A percentile compares a stretch with the other conserved stretches of the same genome.
Evolutionary conservation across 139 green algal species (phyloP).

Genomic region (Picochlorum sp.): DNA sequence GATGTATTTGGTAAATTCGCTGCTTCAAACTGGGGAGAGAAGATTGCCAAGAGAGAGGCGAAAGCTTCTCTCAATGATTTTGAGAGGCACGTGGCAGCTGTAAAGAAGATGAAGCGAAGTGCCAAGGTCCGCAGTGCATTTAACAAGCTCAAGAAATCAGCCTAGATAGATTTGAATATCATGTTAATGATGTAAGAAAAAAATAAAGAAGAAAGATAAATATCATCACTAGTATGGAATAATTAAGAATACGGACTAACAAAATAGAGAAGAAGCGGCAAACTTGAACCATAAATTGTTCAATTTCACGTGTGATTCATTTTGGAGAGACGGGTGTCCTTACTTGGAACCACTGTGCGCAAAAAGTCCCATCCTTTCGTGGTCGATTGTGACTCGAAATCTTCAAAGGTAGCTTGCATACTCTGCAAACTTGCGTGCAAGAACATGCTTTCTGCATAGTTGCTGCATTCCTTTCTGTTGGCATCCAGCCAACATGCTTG

Average conservation of each 20-base stretch:
- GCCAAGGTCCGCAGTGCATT: slow-evolving; percentile 32
- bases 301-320: too few species aligned
- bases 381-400: slow-evolving; percentile 7
- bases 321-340: background rate
- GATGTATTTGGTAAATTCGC: slow-evolving; percentile 80
- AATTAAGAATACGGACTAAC: background rate
- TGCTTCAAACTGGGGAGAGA: slow-evolving; percentile 54
- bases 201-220: background rate
- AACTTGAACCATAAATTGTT: too few species aligned
- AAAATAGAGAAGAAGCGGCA: too few species aligned
- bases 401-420: slow-evolving; percentile 8
- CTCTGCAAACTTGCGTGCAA: slow-evolving; percentile 6
- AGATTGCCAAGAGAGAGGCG: slow-evolving; percentile 17
- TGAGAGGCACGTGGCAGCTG: slow-evolving; percentile 78
- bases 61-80: slow-evolving; percentile 82
- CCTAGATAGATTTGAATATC: slow-evolving; percentile 15
- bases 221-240: background rate
- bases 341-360: background rate
- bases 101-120: slow-evolving; percentile 53
- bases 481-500: slow-evolving; percentile 55
- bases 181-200: background rate
- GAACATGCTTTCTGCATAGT: background rate
- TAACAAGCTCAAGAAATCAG: slow-evolving; percentile 64
- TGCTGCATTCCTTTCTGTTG: background rate
- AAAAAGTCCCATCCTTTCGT: slow-evolving; percentile 16